Evolutionary conservation across 352 stramenopile genomes (phyloP).

Genomic region (Phytophthora lateralis): DNA sequence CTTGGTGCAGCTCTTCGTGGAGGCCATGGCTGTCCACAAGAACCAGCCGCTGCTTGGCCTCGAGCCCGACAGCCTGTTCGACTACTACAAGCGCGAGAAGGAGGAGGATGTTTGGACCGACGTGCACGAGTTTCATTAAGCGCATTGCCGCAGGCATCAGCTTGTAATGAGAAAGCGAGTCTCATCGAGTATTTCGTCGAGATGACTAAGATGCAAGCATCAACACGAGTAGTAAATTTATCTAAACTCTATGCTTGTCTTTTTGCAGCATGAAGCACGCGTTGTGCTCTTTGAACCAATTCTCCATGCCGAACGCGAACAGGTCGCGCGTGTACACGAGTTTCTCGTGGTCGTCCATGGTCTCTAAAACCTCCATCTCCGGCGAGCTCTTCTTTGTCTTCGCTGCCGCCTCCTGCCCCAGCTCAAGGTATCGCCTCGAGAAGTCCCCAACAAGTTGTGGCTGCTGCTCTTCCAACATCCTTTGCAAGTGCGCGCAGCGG

Average conservation of each 20-base stretch:
- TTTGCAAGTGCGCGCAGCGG: constrained; percentile 56
- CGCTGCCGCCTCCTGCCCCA: constrained; percentile 28
- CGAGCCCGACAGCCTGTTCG: constrained; percentile 95
- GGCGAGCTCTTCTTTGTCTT: constrained; percentile 41
- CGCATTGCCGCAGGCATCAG: constrained; percentile 11
- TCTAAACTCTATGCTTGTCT: constrained; percentile 12
- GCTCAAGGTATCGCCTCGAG: constrained; percentile 46
- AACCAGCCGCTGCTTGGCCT: constrained; percentile 92
- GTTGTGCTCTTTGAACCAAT: constrained; percentile 62
- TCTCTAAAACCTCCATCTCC: constrained; percentile 43
- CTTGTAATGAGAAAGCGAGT: constrained; percentile 15
- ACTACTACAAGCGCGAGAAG: constrained; percentile 96
- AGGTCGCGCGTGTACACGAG: constrained; percentile 44
- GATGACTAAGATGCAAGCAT: constrained; percentile 27
- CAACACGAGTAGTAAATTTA: constrained; percentile 35
- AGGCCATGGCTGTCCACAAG: constrained; percentile 93
- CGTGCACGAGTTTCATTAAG: constrained; percentile 96
- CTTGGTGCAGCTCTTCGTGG: constrained; percentile 93
- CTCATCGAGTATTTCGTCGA: constrained; percentile 30
- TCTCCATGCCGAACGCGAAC: constrained; percentile 49
- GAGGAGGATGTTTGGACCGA: constrained; percentile 94
- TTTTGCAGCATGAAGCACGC: constrained; percentile 22
- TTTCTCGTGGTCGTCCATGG: constrained; percentile 43
- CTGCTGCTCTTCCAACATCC: constrained; percentile 34
- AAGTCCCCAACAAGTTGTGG: constrained; percentile 43